Evolutionary conservation across 768 basidiomycete species (phyloP), one percentile per base, ranked within the genome.

Genomic region (Coprinopsis cinerea): DNA sequence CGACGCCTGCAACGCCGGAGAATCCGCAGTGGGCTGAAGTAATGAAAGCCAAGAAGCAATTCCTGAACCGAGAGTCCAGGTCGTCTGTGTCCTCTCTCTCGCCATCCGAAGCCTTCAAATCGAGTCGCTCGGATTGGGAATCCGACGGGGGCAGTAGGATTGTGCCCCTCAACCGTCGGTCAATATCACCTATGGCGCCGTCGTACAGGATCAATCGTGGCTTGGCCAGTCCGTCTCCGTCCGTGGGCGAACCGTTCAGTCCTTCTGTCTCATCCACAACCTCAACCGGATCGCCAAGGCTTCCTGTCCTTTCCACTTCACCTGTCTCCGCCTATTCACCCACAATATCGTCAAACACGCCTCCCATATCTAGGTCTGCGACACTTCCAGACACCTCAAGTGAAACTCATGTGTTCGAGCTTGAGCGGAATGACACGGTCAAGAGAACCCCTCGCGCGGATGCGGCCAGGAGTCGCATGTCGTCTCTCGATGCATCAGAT

Each of bases 161-260:
- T 42, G 73, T 90, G 13, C 76, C 78, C 22, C 58, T 89, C 44
- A 83, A 85, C 59, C 78, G 86, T 26, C 76, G 75, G 53, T 79
- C 82, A 11, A 63, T 86, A 3, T 88, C 87, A 3, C 85, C 87
- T 2, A 83, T 87, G 81, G 84, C 85, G 15, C 71, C 79, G 26
- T 67, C 64, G 13, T 78, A 71, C 51, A 70, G 74, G 49, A 61
- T 68, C 17, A 61, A 64, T 25, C 65, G 57, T 5, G 41, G 5
- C 4, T 24, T 43, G 18, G 22, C 6, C 13, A 45, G 27, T 45
- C 28, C 44, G 4, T 7, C 26, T n/a, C 14, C n/a, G 13, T 27
- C 44, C 4, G 22, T 76, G 2, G 73, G 75, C 28, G 75, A 75
- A 40, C 50, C 67, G 15, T 52, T 58, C 48, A 71, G 68, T 59